phyloP scores from a whole-genome alignment of 768 basidiomycete species.

The Leccinum incarnatum region DNA sequence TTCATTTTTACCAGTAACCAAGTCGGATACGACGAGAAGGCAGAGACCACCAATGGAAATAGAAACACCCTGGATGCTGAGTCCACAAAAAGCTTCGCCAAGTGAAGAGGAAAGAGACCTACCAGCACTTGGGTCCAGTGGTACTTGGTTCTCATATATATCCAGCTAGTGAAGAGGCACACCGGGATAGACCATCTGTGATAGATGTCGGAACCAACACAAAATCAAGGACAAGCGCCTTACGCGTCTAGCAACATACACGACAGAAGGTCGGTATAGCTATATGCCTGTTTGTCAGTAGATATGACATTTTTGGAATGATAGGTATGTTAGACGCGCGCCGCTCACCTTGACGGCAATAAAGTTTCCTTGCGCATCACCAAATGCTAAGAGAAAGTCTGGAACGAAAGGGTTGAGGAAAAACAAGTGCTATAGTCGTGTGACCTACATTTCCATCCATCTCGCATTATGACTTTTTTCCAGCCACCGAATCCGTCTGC shows the following conservation, averaged over 20 bases:
- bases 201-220: constrained; percentile 1
- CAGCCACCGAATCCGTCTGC: constrained; percentile 80
- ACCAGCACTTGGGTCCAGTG: constrained; percentile 83
- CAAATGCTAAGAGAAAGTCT: constrained; percentile 79
- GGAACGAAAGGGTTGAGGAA: neutral
- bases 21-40: constrained; percentile 75
- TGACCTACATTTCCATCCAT: constrained; percentile 84
- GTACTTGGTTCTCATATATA: constrained; percentile 75
- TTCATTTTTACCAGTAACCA: constrained; percentile 72
- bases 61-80: constrained; percentile 52
- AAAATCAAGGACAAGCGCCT: constrained; percentile 15
- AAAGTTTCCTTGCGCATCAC: constrained; percentile 85
- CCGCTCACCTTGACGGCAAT: constrained; percentile 66
- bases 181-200: constrained; percentile 83
- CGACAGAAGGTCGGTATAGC: constrained; percentile 82
- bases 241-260: constrained; percentile 91
- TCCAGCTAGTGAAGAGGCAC: constrained; percentile 75
- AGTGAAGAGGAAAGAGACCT: constrained; percentile 9
- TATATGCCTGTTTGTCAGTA: constrained; percentile 52
- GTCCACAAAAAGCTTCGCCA: neutral
- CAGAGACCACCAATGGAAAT: constrained; percentile 74
- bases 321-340: neutral
- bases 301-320: neutral
- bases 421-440: neutral
- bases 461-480: constrained; percentile 64